Evolutionary conservation across 2,329 filamentous ascomycete genomes (phyloP).

Genomic region (Paracorniculantispora psalliotae): DNA sequence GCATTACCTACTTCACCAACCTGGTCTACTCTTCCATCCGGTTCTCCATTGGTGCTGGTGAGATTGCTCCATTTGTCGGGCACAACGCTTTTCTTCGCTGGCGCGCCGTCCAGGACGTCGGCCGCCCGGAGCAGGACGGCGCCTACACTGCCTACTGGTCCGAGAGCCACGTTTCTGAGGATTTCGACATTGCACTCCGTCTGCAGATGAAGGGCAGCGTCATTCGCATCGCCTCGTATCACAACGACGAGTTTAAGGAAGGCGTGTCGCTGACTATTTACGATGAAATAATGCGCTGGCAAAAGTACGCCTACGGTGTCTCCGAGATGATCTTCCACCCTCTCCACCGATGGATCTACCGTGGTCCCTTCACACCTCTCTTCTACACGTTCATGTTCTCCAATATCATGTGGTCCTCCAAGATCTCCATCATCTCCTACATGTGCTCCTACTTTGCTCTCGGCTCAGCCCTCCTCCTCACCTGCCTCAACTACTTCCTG

Average conservation of each 20-base stretch:
- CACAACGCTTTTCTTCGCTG: constrained; percentile 73
- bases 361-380: constrained; percentile 60
- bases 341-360: constrained; percentile 54
- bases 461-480: constrained; percentile 61
- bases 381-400: constrained; percentile 57
- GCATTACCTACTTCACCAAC: constrained; percentile 73
- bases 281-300: constrained; percentile 67
- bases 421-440: constrained; percentile 67
- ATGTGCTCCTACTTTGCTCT: constrained; percentile 70
- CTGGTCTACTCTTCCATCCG: constrained; percentile 70
- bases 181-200: constrained; percentile 71
- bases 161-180: constrained; percentile 69
- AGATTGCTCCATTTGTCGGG: constrained; percentile 70
- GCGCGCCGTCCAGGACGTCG: constrained; percentile 38
- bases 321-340: constrained; percentile 69
- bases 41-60: constrained; percentile 65
- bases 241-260: constrained; percentile 66
- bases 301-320: constrained; percentile 69
- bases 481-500: constrained; percentile 64
- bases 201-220: constrained; percentile 64
- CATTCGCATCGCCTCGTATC: constrained; percentile 64
- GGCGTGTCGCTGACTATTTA: constrained; percentile 70
- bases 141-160: constrained; percentile 65
- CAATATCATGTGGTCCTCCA: constrained; percentile 59
- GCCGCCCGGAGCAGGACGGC: constrained; percentile 46